phyloP scores from a whole-genome alignment of 140 eudicot species.

The Oenanthe javanica region DNA sequence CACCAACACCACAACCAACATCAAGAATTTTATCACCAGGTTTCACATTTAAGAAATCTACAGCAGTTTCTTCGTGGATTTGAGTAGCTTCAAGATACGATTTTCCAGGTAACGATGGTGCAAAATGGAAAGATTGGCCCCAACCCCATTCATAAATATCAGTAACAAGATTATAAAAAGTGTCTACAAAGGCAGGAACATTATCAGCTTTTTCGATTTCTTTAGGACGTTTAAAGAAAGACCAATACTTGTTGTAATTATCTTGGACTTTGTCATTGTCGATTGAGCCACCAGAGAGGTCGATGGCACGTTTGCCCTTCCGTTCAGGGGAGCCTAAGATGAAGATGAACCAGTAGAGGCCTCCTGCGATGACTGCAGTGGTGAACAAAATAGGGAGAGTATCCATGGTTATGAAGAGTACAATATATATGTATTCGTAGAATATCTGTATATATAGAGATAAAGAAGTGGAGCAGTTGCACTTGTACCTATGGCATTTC shows the following conservation, averaged over 20 bases:
- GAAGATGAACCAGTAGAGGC: conserved; percentile 89
- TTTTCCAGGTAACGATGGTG: conserved; percentile 75
- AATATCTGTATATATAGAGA: neutral
- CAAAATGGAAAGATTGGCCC: conserved; percentile 93
- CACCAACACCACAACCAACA: conserved; percentile 94
- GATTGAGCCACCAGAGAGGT: conserved; percentile 90
- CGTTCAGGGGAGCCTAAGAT: conserved; percentile 84
- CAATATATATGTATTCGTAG: neutral
- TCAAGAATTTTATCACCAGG: conserved; percentile 70
- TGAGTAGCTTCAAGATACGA: conserved; percentile 64
- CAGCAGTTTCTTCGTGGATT: conserved; percentile 83
- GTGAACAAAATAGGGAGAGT: conserved; percentile 46
- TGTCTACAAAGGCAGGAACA: no score
- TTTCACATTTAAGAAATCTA: conserved; percentile 52
- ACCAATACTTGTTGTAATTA: no score
- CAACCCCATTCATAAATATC: conserved; percentile 98
- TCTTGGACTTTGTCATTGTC: conserved; percentile 32
- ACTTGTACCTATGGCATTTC: neutral
- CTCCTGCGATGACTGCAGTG: conserved; percentile 54
- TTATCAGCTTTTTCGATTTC: no score
- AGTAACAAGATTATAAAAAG: conserved; percentile 49
- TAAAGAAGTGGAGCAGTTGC: neutral
- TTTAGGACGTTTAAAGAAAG: no score
- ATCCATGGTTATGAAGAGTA: conserved; percentile 24
- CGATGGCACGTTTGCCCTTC: conserved; percentile 80